Conservation (phyloP, 2,329 filamentous ascomycete genomes). For the Cladosporium colombiae region DNA sequence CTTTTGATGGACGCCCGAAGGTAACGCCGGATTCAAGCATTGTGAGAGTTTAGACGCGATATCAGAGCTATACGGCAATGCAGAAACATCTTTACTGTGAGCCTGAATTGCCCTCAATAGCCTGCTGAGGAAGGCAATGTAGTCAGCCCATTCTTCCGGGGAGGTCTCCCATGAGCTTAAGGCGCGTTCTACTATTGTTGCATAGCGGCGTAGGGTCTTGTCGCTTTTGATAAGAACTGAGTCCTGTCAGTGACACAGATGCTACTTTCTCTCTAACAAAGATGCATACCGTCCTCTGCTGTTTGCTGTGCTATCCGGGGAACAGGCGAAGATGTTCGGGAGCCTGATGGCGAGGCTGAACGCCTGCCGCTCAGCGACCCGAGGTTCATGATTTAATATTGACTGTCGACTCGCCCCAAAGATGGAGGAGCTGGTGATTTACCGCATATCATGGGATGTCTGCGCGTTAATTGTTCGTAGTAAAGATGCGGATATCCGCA, state of each 20-base stretch:
- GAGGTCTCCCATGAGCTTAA: constrained; percentile 88
- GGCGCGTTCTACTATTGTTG: constrained; percentile 80
- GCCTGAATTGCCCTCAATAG: constrained; percentile 91
- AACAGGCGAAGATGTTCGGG: constrained; percentile 75
- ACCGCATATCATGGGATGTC: constrained; percentile 4
- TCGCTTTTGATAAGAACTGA: constrained; percentile 54
- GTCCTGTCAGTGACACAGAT: constrained; percentile 16
- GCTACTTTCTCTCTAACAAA: constrained; percentile 18
- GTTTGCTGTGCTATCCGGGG: constrained; percentile 76
- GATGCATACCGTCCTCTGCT: constrained; percentile 75
- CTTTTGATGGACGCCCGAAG: constrained; percentile 97
- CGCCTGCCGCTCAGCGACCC: constrained; percentile 16
- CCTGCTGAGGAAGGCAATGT: constrained; percentile 92
- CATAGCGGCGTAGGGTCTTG: constrained; percentile 81
- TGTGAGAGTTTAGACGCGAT: constrained; percentile 91
- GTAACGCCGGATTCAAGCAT: constrained; percentile 88
- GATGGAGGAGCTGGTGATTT: not conserved
- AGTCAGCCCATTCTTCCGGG: constrained; percentile 98
- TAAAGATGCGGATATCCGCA: not conserved
- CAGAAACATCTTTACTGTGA: constrained; percentile 68
- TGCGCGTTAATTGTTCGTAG: not conserved
- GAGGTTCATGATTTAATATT: constrained; percentile 14
- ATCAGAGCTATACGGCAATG: constrained; percentile 77
- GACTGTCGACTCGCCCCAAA: not conserved
- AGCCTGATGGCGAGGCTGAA: constrained; percentile 71